Base-by-base conservation (phyloP, 2,329 filamentous ascomycete genomes). In the Clarireedia sp. region DNA sequence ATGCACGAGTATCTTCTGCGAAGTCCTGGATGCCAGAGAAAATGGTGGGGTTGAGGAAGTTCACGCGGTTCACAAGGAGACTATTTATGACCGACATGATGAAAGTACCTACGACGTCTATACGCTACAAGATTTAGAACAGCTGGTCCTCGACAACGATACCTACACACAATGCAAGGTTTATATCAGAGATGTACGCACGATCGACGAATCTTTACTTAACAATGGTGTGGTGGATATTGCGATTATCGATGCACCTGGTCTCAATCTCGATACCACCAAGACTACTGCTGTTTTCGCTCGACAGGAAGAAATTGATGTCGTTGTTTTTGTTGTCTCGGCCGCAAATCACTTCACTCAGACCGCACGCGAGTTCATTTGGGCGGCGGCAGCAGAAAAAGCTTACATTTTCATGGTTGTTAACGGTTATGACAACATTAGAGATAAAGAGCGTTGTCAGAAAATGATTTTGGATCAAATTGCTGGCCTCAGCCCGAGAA, bases 391-490 rank as follows among this genome's bases (percentile, higher is more conserved):
- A 0, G 84, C 92, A 41, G 94, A 99, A 68, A 99, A 99, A 73
- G 92, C 94, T 0, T 99, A 99, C 68, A 91, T 99, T 60, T 99
- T 99, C 71, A 95, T 99, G 71, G 94, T 99, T 14, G 94, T 99
- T 62, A 99, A 99, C 69, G 91, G 92, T 17, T 99, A 90, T 66
- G 94, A 99, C 71, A 87, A 87, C 59, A 97, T 99, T 65, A 81
- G 87, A 60, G 91, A 97, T 71, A 94, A 96, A 74, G 79, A 89
- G 57, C 80, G 92, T 57, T 97, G 92, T 70, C 82, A 96, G 70
- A 90, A 94, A 67, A 88, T 90, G 82, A 94, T 99, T 49, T 71
- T 99, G 57, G 90, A 96, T 64, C 92, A 97, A 71, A 85, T 99
- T 16, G 78, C 81, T 48, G 83, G 83, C 24, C 78, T 99, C n/a